Evolutionary conservation across 108 stramenopile genomes (phyloP), one percentile per base, ranked within the genome.

Genomic region (Cyclotella atomus): DNA sequence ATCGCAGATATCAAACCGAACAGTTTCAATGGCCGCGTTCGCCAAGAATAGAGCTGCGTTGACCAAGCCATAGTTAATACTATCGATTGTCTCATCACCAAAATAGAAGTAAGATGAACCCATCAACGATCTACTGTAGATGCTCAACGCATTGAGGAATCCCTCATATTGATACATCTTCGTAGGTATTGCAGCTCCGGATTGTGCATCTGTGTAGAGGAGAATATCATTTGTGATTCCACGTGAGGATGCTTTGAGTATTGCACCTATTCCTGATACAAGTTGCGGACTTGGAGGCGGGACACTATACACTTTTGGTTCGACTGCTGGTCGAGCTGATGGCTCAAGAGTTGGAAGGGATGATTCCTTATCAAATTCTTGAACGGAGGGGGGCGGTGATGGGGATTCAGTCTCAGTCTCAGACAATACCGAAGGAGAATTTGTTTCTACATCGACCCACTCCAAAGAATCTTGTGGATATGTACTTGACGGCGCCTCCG

Each of bases 21-120:
- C 65, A 27, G 70, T 71, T 77, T 82, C 81, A 34, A 77, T 33
- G 12, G 63, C 57, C 1, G 76, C 76, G 17, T 82, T 59, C 15
- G 81, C 68, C 35, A 82, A 54, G 34, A 82, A 76, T 47, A 77
- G 41, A 1, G 75, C 81, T 20, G 75, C 43, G 59, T 82, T 82
- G 41, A 65, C 70, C 28, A 82, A 30, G 12, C 81, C 81, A 24
- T 82, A 82, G 19, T 75, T 63, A 17, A 54, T n/a, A 25, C 57
- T 68, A 27, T n/a, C 41, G 21, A 43, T 25, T 34, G 41, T 44
- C 36, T 65, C 63, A 34, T 71, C 63, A 25, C 79, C 79, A 45
- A 79, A 61, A 36, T 79, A 79, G 34, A 79, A 79, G 25, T 73
- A 79, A 23, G 43, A 59, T 12, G 65, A 68, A 2, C 79, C 79